Base-by-base conservation (phyloP, 108 stramenopile genomes). In the Aurantiochytrium sp. region DNA sequence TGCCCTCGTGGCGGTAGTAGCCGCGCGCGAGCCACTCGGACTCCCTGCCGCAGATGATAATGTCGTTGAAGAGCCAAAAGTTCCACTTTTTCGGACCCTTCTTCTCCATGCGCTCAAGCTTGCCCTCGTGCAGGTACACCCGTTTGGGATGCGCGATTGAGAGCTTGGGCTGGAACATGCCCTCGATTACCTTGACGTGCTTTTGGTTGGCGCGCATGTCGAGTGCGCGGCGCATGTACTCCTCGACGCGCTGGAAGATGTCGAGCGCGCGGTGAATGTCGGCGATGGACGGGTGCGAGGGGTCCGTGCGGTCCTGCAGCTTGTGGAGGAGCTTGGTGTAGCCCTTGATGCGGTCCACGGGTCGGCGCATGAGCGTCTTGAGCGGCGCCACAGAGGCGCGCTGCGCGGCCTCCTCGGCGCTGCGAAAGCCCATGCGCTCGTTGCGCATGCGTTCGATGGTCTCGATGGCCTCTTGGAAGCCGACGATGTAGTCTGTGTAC, bases 41-140 rank as follows among this genome's bases (percentile, higher is more conserved):
- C 39, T 41, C 45, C 6, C 73, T 12, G 21, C 42, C 73, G 24
- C 73, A 81, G 19, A 81, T 30, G 3, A 81, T n/a, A 24, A 81
- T 81, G 73, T 81, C 73, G 30, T 81, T 81, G 3, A 81, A 81
- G 3, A 81, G 73, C 73, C 73, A 81, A 1, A 81, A 81, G 36
- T 48, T n/a, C 73, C 73, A 48, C 45, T 41, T 41, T 48, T 81
- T 81, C 12, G 73, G 42, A 2, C 73, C 73, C 2, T 81, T 41
- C 24, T 48, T 48, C 73, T 81, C 73, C 73, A 81, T 81, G 42
- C 73, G 73, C 12, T 81, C 73, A 6, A 81, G 2, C 0, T 48
- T 41, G 0, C 73, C 73, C 10, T 81, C n/a, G 24, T 27, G 2
- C 12, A 81, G 39, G 17, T 21, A 81, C 6, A 81, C 21, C 19